Base-by-base conservation (phyloP, 345 rosid species). In the Combretum micranthum region DNA sequence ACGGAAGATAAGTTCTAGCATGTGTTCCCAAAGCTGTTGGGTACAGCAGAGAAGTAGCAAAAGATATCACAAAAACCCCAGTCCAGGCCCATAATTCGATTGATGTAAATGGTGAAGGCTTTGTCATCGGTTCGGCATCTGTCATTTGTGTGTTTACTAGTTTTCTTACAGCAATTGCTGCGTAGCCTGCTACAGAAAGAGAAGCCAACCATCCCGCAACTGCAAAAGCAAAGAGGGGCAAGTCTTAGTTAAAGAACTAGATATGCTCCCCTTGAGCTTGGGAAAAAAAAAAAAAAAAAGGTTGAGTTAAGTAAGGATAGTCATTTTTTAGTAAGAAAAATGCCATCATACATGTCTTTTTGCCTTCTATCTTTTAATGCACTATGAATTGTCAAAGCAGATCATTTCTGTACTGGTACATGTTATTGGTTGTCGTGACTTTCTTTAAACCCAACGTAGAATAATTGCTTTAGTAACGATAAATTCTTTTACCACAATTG, bases 201-300 rank as follows among this genome's bases (percentile, higher is more conserved):
- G 98, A 84, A 54, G 98, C 96, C 65, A 92, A 64, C 98, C 98
- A 92, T 26, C 96, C 98, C 62, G 83, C 93, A 20, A 78, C 98
- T 92, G 79, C 65, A 72, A 59, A 43, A 48, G 44, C 42, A 20
- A 45, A 22, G 3, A 65, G 53, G 26, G 19, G 61, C 18, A 37
- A 2, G n/a, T 19, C 42, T 17, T 17, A 43, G 37, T 20, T 42
- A n/a, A 9, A 4, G 42, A 16, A 22, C 11, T 39, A 8, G 15
- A 6, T 19, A 23, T 11, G 2, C 59, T n/a, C n/a, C n/a, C 15
- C 15, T 55, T 55, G 14, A 15, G 42, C 5, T 25, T 16, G 47
- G 21, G 18, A 42, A 1, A 2, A 32, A 16, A 8, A n/a, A 20
- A 12, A 1, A 2, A 32, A 16, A 8, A n/a, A 20, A 12, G 4